Conservation (phyloP, 495 filamentous ascomycete species). For the Bathelium albidoporum region DNA sequence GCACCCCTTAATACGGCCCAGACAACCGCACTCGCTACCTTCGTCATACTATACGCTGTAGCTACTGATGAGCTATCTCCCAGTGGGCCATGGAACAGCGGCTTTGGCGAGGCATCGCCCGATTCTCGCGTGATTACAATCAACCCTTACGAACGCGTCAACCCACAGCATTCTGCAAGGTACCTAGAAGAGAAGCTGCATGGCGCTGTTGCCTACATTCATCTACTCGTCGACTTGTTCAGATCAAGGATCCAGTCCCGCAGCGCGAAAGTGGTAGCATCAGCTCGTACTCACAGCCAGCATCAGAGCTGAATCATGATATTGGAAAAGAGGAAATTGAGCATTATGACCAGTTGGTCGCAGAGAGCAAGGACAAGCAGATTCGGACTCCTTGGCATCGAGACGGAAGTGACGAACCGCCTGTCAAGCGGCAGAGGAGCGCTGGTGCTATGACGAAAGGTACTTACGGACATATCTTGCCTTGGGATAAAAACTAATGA, state of each 20-base stretch:
- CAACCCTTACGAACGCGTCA: not conserved
- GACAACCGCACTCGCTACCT: not conserved
- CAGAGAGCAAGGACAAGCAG: conserved; percentile 42
- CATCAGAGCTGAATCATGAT: conserved; percentile 27
- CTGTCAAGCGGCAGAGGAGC: conserved; percentile 38
- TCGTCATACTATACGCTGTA: not conserved
- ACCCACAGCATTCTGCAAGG: not conserved
- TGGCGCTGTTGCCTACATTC: not conserved
- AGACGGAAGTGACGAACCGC: conserved; percentile 49
- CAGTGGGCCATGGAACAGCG: not conserved
- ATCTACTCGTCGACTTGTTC: not conserved
- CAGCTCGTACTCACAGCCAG: conserved; percentile 21
- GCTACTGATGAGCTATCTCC: not conserved
- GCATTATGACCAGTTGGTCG: conserved; percentile 32
- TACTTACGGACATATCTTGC: conserved; percentile 23
- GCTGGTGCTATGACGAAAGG: conserved; percentile 55
- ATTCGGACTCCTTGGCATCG: conserved; percentile 57
- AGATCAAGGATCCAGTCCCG: not conserved
- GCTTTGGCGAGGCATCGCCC: not conserved
- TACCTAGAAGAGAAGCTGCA: not conserved
- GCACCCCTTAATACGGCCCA: not conserved
- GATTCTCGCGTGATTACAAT: not conserved
- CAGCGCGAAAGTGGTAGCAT: not conserved
- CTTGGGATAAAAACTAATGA: not conserved
- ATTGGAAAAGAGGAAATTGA: conserved; percentile 29